Conservation (phyloP, 352 stramenopile species). For the Globisporangium orthogonon region DNA sequence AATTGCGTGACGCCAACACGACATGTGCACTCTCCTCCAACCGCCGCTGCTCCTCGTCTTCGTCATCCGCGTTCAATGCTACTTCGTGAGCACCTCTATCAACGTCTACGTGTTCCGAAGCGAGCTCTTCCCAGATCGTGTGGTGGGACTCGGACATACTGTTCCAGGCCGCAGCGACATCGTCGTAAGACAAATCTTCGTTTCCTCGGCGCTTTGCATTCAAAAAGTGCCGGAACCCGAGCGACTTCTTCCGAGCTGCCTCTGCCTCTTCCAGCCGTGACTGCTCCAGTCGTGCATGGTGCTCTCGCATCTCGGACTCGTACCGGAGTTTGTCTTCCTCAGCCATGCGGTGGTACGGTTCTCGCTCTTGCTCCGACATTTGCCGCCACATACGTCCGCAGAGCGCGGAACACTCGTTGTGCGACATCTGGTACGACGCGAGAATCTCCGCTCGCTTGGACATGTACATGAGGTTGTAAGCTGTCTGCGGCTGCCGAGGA, state of each 20-base stretch:
- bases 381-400: constrained; percentile 54
- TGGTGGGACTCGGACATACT: constrained; percentile 29
- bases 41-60: constrained; percentile 13
- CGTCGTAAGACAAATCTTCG: constrained; percentile 17
- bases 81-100: constrained; percentile 1
- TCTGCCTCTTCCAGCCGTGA: constrained; percentile 10
- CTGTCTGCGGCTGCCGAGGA: constrained; percentile 33
- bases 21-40: constrained; percentile 22
- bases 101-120: constrained; percentile 12
- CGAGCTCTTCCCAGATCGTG: constrained; percentile 30
- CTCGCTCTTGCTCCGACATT: constrained; percentile 39
- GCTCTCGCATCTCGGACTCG: constrained; percentile 25
- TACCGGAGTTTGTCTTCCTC: constrained; percentile 46
- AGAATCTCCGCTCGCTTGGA: constrained; percentile 46
- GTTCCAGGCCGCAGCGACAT: constrained; percentile 26
- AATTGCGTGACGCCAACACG: constrained; percentile 11
- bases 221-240: constrained; percentile 31
- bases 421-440: constrained; percentile 46
- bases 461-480: constrained; percentile 65
- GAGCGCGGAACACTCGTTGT: constrained; percentile 58
- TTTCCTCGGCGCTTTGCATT: constrained; percentile 23
- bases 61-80: constrained; percentile 2
- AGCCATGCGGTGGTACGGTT: constrained; percentile 52
- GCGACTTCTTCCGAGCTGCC: constrained; percentile 11
- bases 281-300: constrained; percentile 14